Evolutionary conservation across 768 basidiomycete genomes (phyloP), one percentile per base, ranked within the genome.

Genomic region (Boletus coccyginus): DNA sequence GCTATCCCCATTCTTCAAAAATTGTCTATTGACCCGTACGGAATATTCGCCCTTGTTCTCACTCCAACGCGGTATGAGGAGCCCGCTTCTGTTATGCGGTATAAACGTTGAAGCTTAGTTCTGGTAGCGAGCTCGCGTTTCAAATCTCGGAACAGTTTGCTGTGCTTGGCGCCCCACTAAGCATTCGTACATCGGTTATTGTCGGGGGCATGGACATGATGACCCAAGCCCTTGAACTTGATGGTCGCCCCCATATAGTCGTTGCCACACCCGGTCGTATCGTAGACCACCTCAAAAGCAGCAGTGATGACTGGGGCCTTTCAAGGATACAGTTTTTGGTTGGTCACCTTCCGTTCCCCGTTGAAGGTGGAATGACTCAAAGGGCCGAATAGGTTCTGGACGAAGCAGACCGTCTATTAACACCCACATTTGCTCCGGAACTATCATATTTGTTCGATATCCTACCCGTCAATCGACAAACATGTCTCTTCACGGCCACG

Each of bases 181-280:
- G 88, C 65, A 73, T 93, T 46, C 85, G 86, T 32, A 96, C 94
- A 10, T 83, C 89, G 11, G 94, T 98, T 9, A 77, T 98, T 33
- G 94, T 98, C 3, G 97, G 97, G 17, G 97, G 97, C 7, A 96
- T 99, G 93, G 97, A 99, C 65, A 96, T 96, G 88, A 93, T 97
- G 79, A 70, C 85, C 1, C 97, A 99, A 69, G 92, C 96, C 0
- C 76, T 92, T 17, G 94, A 95, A 65, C 82, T 99, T 14, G 79
- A 81, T 3, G 83, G 86, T 60, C 82, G 90, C 41, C 97, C 97
- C 0, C 97, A 98, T 69, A 81, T 99, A 38, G 87, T 98, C 24
- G 86, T 99, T 45, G 97, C 95, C 9, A 99, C 97, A 0, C 97
- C 97, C 4, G 97, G 97, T 3, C 84, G 97, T 19, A 84, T 99